These are phyloP conservation scores for Carnegiea gigantea DNA, from an alignment of 179 eudicot species.

Conservation along the genomic window DNA sequence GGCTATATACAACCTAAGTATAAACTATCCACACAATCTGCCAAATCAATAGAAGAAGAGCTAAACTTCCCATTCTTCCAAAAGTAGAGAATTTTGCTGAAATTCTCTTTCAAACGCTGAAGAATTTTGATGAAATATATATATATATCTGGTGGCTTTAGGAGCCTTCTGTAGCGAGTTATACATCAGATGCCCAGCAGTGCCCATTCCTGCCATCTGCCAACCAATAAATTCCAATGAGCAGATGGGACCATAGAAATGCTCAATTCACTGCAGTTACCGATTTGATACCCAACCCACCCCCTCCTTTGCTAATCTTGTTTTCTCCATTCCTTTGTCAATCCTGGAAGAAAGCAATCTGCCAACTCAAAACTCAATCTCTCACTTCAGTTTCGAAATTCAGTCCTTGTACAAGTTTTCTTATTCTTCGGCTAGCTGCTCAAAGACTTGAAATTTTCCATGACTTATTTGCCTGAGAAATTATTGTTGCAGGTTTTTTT, in stretches of 20 bases:
- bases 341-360: background rate
- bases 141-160: background rate
- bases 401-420: background rate
- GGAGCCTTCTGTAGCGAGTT: background rate
- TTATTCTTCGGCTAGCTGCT: constrained; percentile 3
- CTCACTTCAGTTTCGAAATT: background rate
- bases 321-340: background rate
- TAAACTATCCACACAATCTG: too few relatives aligned
- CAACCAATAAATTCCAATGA: background rate
- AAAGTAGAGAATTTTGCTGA: too few relatives aligned
- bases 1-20: too few relatives aligned
- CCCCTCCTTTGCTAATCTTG: background rate
- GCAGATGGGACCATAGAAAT: background rate
- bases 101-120: too few relatives aligned
- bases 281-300: background rate
- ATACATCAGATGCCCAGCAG: background rate
- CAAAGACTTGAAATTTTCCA: background rate
- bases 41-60: too few relatives aligned
- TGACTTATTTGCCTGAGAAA: background rate
- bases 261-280: background rate
- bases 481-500: background rate
- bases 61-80: too few relatives aligned
- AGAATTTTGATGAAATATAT: too few relatives aligned
- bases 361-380: background rate
- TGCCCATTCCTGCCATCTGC: background rate